phyloP scores from a whole-genome alignment of 2,329 filamentous ascomycete species.

The Balansia obtecta region DNA sequence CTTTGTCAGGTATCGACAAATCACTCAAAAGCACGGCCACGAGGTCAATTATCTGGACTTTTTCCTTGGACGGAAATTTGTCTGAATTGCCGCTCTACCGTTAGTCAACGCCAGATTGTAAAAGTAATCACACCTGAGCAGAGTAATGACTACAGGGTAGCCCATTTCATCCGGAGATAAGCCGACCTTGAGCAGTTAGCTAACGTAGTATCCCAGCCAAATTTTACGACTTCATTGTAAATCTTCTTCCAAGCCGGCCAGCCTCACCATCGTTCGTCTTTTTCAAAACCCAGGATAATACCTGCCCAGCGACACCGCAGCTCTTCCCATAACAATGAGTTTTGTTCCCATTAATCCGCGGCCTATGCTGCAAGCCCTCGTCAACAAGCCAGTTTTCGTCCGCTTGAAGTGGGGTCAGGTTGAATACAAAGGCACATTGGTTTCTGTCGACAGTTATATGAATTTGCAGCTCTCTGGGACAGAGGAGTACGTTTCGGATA shows the following conservation, averaged over 20 bases:
- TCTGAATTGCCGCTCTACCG: too few species aligned
- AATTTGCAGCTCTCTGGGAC: constrained; percentile 88
- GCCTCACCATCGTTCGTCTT: neutral
- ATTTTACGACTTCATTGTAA: neutral
- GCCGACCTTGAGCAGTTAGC: neutral
- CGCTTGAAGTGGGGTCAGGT: constrained; percentile 97
- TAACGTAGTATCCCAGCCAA: neutral
- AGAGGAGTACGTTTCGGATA: constrained; percentile 83
- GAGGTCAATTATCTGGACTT: too few species aligned
- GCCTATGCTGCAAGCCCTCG: constrained; percentile 86
- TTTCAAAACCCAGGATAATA: neutral
- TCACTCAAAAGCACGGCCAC: too few species aligned
- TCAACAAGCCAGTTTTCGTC: constrained; percentile 83
- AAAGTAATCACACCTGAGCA: neutral
- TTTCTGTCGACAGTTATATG: constrained; percentile 97
- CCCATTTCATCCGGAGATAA: constrained; percentile 3
- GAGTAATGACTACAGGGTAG: constrained; percentile 1
- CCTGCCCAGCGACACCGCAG: neutral
- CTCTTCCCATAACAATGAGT: constrained; percentile 19
- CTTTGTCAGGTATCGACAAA: too few species aligned
- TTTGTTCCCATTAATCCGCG: constrained; percentile 95
- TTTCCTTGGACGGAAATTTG: too few species aligned
- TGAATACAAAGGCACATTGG: constrained; percentile 88
- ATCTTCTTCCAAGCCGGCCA: neutral
- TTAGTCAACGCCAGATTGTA: neutral